These are phyloP conservation scores for Bruguiera parviflora DNA, from an alignment of 345 rosid species.

Conservation along the genomic window DNA sequence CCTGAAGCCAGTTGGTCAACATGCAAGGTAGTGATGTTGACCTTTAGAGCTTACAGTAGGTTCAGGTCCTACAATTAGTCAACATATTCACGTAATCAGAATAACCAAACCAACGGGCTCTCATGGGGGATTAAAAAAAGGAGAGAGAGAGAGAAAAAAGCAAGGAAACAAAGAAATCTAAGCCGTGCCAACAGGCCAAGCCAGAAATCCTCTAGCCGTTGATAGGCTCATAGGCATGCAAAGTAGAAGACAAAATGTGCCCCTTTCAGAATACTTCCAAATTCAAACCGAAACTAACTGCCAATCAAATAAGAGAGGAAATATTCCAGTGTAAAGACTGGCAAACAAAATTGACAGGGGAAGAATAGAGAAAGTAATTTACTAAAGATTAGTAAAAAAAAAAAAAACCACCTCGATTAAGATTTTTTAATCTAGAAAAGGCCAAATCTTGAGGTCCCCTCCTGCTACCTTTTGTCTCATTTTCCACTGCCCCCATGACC, in stretches of 20 bases:
- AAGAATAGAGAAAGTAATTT: no score
- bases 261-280: no score
- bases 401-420: not conserved
- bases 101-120: constrained; percentile 4
- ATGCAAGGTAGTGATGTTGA: constrained; percentile 21
- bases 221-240: no score
- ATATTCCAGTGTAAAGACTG: no score
- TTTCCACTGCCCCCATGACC: constrained; percentile 40
- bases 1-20: constrained; percentile 17
- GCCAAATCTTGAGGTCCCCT: constrained; percentile 27
- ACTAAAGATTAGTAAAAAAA: not conserved
- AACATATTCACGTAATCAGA: constrained; percentile 9
- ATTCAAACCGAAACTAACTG: constrained; percentile 40
- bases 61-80: constrained; percentile 1
- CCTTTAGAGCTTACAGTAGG: not conserved
- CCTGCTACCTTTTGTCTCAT: constrained; percentile 43
- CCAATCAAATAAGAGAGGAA: constrained; percentile 16
- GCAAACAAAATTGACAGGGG: no score
- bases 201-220: no score
- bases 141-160: not conserved
- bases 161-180: not conserved
- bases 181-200: not conserved
- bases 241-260: no score
- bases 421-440: constrained; percentile 8
- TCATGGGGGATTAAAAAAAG: not conserved